Evolutionary conservation across 345 rosid species (phyloP).

Genomic region (Citrus reticulata): DNA sequence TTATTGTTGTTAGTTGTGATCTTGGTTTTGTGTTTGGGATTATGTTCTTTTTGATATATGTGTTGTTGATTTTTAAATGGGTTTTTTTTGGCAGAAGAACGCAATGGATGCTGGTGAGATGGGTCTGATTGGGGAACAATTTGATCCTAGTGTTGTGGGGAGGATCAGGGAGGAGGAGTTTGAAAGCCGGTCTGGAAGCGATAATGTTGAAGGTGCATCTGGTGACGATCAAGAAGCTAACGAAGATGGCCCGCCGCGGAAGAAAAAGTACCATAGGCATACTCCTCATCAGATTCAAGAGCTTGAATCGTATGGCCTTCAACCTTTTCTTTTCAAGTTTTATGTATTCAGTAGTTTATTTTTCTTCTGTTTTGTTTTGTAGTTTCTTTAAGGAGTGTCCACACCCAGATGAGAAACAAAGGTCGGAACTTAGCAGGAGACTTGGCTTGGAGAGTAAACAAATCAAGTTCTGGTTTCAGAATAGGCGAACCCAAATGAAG

Average conservation of each 20-base stretch:
- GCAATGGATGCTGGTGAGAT: slow-evolving; percentile 43
- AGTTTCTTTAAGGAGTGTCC: slow-evolving; percentile 65
- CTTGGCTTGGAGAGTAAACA: slow-evolving; percentile 55
- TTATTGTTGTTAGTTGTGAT: neutral
- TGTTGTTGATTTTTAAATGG: slow-evolving; percentile 4
- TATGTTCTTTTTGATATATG: neutral
- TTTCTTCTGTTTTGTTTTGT: neutral
- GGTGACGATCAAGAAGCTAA: slow-evolving; percentile 50
- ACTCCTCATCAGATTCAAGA: slow-evolving; percentile 67
- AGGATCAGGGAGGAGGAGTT: slow-evolving; percentile 42
- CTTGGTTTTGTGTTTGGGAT: slow-evolving; percentile 1
- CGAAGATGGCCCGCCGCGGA: slow-evolving; percentile 39
- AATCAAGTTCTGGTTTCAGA: slow-evolving; percentile 85
- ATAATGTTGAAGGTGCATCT: slow-evolving; percentile 50
- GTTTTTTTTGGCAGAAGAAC: slow-evolving; percentile 28
- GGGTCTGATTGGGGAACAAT: slow-evolving; percentile 41
- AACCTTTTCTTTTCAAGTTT: neutral
- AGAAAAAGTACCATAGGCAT: slow-evolving; percentile 70
- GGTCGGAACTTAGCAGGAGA: slow-evolving; percentile 47
- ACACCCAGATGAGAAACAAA: slow-evolving; percentile 72
- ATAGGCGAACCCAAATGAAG: slow-evolving; percentile 79
- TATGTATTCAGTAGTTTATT: neutral
- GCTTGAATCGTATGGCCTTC: slow-evolving; percentile 58
- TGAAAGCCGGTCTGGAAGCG: slow-evolving; percentile 60
- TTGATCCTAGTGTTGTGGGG: slow-evolving; percentile 37